A percentile compares a stretch with the other conserved stretches of the same genome.
Conservation (phyloP, 192 early-diverging fungal genomes). For the Obelidium mucronatum region DNA sequence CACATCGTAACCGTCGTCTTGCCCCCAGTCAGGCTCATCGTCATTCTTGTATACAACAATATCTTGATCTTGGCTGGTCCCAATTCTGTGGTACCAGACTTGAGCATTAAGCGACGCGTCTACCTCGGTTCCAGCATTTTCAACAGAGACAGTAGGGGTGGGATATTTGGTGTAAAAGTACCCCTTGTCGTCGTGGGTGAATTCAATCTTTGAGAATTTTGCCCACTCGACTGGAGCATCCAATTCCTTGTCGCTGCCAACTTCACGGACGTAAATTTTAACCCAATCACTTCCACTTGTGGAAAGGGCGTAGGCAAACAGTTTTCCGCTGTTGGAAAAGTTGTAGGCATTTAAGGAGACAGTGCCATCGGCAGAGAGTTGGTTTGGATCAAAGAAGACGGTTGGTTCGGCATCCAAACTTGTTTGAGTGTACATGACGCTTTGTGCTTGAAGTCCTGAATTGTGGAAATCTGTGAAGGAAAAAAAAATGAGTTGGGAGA, state of each 20-base stretch:
- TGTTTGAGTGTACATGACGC: conserved; percentile 61
- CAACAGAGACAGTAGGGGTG: conserved; percentile 29
- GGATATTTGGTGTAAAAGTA: conserved; percentile 72
- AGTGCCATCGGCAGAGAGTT: conserved; percentile 65
- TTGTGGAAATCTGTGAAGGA: conserved; percentile 25
- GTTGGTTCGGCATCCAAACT: conserved; percentile 50
- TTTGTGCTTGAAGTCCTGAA: conserved; percentile 57
- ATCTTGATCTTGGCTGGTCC: conserved; percentile 67
- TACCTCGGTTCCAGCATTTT: conserved; percentile 65
- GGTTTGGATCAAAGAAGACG: conserved; percentile 64
- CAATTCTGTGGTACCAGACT: conserved; percentile 48
- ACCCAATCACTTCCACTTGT: conserved; percentile 70
- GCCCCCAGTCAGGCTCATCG: conserved; percentile 27
- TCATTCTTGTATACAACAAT: conserved; percentile 19
- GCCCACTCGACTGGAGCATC: conserved; percentile 55
- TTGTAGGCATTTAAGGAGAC: conserved; percentile 53
- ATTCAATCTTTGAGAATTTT: conserved; percentile 65
- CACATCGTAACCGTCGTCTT: conserved; percentile 18
- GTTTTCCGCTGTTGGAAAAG: conserved; percentile 66
- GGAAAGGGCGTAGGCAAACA: conserved; percentile 64
- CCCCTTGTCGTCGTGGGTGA: conserved; percentile 74
- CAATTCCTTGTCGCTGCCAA: conserved; percentile 44
- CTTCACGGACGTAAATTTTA: conserved; percentile 56
- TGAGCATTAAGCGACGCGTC: conserved; percentile 47
- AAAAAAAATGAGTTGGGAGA: not conserved